These are phyloP conservation scores for Backusella australiensis DNA, from an alignment of 192 early-diverging fungal genomes.

Conservation along the genomic window DNA sequence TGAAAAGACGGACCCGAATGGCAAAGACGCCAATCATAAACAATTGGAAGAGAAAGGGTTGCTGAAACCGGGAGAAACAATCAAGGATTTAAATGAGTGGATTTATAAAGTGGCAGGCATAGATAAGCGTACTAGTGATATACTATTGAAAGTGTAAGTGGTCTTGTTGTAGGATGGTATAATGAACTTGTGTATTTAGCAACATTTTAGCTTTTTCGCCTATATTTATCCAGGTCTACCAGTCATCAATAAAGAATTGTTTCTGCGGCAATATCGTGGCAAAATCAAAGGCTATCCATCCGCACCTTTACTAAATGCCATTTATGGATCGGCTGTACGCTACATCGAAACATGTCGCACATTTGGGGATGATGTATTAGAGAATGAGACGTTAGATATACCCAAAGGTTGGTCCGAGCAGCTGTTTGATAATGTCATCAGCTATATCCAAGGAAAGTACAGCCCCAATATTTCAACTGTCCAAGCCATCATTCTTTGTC, in stretches of 20 bases:
- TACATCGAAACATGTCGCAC: constrained; percentile 25
- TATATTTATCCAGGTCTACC: constrained; percentile 71
- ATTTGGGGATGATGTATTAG: constrained; percentile 15
- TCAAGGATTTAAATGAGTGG: constrained; percentile 22
- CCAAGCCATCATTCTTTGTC: constrained; percentile 27
- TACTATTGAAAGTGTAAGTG: constrained; percentile 29
- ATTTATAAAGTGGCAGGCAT: constrained; percentile 27
- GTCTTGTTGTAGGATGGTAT: no score
- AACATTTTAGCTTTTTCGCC: constrained; percentile 47
- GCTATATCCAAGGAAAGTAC: constrained; percentile 15
- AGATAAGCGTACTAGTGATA: constrained; percentile 22
- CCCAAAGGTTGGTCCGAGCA: constrained; percentile 27
- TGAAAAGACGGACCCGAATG: not conserved
- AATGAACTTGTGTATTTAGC: not conserved
- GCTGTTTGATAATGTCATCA: constrained; percentile 25
- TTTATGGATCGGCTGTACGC: constrained; percentile 28
- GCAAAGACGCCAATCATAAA: not conserved
- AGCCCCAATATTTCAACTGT: constrained; percentile 17
- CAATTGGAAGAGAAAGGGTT: constrained; percentile 15
- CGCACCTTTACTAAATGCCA: constrained; percentile 25
- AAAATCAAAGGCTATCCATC: constrained; percentile 18
- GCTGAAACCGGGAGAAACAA: constrained; percentile 14
- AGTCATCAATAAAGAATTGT: constrained; percentile 59
- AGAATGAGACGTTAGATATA: constrained; percentile 4
- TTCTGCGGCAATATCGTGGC: constrained; percentile 44